phyloP scores from a whole-genome alignment of 768 basidiomycete species.

The Boletus sp. region DNA sequence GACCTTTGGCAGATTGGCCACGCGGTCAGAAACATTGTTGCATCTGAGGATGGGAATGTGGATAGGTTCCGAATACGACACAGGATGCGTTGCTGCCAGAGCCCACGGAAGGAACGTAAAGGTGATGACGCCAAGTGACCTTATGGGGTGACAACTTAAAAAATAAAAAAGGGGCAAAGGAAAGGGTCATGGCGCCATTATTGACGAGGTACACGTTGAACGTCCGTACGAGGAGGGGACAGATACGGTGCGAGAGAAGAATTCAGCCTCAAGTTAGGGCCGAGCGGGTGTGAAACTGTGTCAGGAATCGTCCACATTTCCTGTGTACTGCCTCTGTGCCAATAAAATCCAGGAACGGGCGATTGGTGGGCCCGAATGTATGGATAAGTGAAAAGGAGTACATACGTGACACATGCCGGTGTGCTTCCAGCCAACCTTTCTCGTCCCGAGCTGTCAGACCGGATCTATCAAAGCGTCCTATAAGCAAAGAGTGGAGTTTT shows the following conservation, averaged over 20 bases:
- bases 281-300: not conserved
- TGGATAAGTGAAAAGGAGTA: not conserved
- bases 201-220: not conserved
- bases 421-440: not conserved
- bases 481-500: no score
- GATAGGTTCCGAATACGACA: slow-evolving; percentile 33
- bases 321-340: not conserved
- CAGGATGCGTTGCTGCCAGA: slow-evolving; percentile 10
- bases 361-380: not conserved
- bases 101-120: slow-evolving; percentile 28
- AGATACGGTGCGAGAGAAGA: no score
- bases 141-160: no score
- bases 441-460: not conserved
- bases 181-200: not conserved
- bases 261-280: not conserved
- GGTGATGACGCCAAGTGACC: slow-evolving; percentile 24
- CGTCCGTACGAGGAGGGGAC: no score
- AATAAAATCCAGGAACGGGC: not conserved
- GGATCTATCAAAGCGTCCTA: not conserved
- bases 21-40: slow-evolving; percentile 18
- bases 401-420: not conserved
- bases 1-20: slow-evolving; percentile 34
- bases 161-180: not conserved
- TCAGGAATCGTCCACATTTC: not conserved
- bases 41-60: slow-evolving; percentile 42